phyloP scores from a whole-genome alignment of 2,329 filamentous ascomycete genomes.

The Cercospora zeae-maydis region DNA sequence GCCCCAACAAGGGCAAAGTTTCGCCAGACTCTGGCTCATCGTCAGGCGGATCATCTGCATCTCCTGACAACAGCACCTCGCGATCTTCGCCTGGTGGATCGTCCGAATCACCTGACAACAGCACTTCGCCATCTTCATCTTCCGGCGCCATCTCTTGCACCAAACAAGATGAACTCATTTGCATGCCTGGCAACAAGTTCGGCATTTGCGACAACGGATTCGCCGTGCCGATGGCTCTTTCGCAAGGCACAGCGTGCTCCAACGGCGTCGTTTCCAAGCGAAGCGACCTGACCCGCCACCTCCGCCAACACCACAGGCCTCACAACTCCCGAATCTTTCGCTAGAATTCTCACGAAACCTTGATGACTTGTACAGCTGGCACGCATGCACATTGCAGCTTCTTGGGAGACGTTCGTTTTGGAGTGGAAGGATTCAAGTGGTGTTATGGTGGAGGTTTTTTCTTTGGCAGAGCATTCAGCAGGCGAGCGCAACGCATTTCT shows the following conservation, averaged over 20 bases:
- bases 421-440: background rate
- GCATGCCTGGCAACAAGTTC: constrained; percentile 41
- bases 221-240: constrained; percentile 39
- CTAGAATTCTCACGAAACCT: background rate
- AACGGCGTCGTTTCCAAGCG: constrained; percentile 33
- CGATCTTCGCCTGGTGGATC: background rate
- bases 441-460: background rate
- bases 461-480: no score
- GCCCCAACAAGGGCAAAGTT: background rate
- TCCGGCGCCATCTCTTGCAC: constrained; percentile 16
- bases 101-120: background rate
- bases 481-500: no score
- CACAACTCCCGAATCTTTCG: background rate
- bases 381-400: background rate
- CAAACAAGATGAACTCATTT: constrained; percentile 41
- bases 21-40: background rate
- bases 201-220: constrained; percentile 44
- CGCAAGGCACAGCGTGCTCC: constrained; percentile 41
- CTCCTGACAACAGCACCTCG: no score
- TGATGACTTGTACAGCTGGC: background rate
- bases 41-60: background rate
- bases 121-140: background rate
- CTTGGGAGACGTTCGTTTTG: background rate
- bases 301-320: background rate
- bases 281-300: background rate